Conservation (phyloP, 257 asterid species). For the Anisodus acutangulus region DNA sequence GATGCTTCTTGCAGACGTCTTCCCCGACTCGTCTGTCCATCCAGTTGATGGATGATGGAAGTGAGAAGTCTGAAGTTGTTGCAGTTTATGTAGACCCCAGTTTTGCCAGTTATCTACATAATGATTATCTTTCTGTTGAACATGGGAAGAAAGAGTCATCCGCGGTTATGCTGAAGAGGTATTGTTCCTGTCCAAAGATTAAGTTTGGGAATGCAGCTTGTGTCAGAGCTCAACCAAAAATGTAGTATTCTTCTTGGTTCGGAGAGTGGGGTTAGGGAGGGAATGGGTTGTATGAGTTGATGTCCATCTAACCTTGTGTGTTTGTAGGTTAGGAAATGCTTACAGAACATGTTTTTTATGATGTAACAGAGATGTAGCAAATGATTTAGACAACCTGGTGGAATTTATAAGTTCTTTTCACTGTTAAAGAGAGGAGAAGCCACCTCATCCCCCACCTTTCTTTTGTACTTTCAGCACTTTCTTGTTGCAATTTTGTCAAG, state of each 20-base stretch:
- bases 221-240: conserved; percentile 9
- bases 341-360: no score
- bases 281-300: conserved; percentile 12
- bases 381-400: no score
- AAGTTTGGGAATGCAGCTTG: conserved; percentile 25
- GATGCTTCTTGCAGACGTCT: conserved; percentile 56
- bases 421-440: conserved; percentile 16
- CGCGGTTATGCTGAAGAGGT: conserved; percentile 74
- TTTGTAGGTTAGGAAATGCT: background rate
- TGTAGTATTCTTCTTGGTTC: conserved; percentile 10
- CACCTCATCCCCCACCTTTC: background rate
- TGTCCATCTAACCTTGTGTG: background rate
- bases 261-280: conserved; percentile 10
- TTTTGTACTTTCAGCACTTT: conserved; percentile 17
- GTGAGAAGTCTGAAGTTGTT: conserved; percentile 88
- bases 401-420: background rate
- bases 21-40: conserved; percentile 68
- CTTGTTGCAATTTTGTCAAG: background rate
- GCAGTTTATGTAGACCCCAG: conserved; percentile 93
- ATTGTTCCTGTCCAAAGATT: conserved; percentile 33
- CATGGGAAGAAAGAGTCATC: conserved; percentile 75
- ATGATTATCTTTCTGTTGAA: conserved; percentile 74
- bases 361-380: no score
- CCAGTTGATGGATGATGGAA: conserved; percentile 91
- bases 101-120: conserved; percentile 74